Evolutionary conservation across 2,329 filamentous ascomycete species (phyloP).

Genomic region (Anthostomella pinea): DNA sequence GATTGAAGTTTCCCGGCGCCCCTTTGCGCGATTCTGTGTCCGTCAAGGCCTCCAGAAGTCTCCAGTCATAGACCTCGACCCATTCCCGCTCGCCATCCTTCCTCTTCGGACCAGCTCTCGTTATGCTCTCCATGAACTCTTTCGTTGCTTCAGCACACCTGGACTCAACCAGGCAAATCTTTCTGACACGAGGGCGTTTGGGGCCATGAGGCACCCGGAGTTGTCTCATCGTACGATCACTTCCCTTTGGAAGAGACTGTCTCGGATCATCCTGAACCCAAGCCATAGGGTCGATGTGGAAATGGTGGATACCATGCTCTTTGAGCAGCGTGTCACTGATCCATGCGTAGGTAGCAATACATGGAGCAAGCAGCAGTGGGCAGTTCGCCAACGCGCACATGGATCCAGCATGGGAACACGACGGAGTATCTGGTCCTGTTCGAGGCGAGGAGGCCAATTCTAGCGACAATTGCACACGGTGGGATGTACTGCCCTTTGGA

Average conservation of each 20-base stretch:
- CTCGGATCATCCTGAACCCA: constrained; percentile 29
- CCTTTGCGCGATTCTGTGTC: constrained; percentile 37
- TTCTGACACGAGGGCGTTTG: constrained; percentile 17
- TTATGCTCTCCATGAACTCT: constrained; percentile 33
- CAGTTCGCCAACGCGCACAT: constrained; percentile 38
- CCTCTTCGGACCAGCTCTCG: constrained; percentile 27
- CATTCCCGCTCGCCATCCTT: constrained; percentile 32
- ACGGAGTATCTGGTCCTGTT: not conserved
- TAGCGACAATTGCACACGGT: not conserved
- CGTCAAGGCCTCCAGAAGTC: constrained; percentile 40
- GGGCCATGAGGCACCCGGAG: constrained; percentile 2
- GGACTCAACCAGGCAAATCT: constrained; percentile 43
- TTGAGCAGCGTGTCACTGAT: constrained; percentile 38
- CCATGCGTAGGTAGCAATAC: constrained; percentile 35
- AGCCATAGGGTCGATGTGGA: constrained; percentile 33
- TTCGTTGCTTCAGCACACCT: constrained; percentile 30
- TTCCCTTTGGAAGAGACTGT: too few species aligned
- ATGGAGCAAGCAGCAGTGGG: constrained; percentile 41
- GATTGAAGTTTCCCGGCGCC: constrained; percentile 36
- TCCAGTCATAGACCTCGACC: constrained; percentile 47
- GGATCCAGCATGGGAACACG: constrained; percentile 33
- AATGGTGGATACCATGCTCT: constrained; percentile 39
- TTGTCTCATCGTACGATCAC: constrained; percentile 3
- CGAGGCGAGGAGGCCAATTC: too few species aligned
- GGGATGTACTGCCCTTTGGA: not conserved